A percentile compares a stretch with the other conserved stretches of the same genome.
These are phyloP conservation scores for Suhomyces sp. DNA, from an alignment of 805 yeast genomes.

Conservation along the genomic window DNA sequence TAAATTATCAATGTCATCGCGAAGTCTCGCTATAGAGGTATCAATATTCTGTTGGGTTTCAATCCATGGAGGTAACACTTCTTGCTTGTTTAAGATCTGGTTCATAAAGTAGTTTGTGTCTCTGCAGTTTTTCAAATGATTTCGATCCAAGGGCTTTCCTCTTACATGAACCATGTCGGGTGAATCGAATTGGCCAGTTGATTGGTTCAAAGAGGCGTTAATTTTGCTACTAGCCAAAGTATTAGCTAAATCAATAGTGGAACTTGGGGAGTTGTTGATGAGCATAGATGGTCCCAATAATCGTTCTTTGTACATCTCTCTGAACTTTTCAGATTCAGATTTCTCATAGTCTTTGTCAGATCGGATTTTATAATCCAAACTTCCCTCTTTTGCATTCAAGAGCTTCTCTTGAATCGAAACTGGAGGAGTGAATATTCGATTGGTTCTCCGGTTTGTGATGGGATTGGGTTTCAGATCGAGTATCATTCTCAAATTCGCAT, in stretches of 20 bases:
- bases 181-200: conserved; percentile 66
- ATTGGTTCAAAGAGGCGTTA: conserved; percentile 60
- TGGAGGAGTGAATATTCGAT: conserved; percentile 20
- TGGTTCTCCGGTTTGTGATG: conserved; percentile 18
- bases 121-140: conserved; percentile 63
- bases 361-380: conserved; percentile 61
- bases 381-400: conserved; percentile 60
- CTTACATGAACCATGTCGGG: conserved; percentile 47
- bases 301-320: conserved; percentile 61
- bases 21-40: conserved; percentile 45
- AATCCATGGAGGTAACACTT: conserved; percentile 87
- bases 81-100: conserved; percentile 71
- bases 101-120: conserved; percentile 70
- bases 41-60: conserved; percentile 67
- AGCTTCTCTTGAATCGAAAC: conserved; percentile 41
- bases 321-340: conserved; percentile 46
- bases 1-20: conserved; percentile 40
- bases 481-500: conserved; percentile 53
- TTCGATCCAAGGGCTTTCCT: conserved; percentile 57
- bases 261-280: conserved; percentile 37
- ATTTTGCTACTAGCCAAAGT: conserved; percentile 75
- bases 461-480: conserved; percentile 48
- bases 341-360: conserved; percentile 26
- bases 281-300: conserved; percentile 58
- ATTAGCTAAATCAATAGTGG: conserved; percentile 52